Evolutionary conservation across 768 basidiomycete genomes (phyloP).

Genomic region (Auricularia sp.): DNA sequence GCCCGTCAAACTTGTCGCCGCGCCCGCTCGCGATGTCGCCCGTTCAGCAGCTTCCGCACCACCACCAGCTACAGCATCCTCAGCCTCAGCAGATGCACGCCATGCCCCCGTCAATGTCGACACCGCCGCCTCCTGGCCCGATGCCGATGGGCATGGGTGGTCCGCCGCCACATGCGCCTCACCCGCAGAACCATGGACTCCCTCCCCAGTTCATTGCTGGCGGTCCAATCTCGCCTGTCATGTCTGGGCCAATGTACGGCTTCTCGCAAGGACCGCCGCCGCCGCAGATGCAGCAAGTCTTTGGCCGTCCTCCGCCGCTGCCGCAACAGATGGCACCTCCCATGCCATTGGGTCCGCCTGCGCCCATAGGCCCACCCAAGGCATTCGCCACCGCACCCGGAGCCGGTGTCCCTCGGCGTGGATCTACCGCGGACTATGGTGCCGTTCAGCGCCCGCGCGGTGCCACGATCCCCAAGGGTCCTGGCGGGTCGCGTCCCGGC

Average conservation of each 20-base stretch:
- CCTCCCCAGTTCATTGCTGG: neutral
- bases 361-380: slow-evolving; percentile 4
- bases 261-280: neutral
- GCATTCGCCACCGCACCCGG: neutral
- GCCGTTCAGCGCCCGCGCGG: slow-evolving; percentile 2
- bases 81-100: neutral
- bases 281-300: neutral
- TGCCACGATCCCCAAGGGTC: slow-evolving; percentile 25
- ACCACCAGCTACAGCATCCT: neutral
- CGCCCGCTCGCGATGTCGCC: neutral
- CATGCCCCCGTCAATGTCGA: neutral
- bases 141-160: neutral
- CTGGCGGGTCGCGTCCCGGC: slow-evolving; percentile 43
- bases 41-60: neutral
- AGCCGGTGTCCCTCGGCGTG: neutral
- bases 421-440: slow-evolving; percentile 19
- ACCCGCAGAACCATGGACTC: neutral
- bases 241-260: neutral
- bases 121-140: neutral
- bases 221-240: neutral
- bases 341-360: neutral
- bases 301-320: neutral
- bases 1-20: neutral
- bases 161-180: neutral
- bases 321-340: neutral